Evolutionary conservation across 169 alveolate species (phyloP).

Genomic region (Cryptosporidium sp.): DNA sequence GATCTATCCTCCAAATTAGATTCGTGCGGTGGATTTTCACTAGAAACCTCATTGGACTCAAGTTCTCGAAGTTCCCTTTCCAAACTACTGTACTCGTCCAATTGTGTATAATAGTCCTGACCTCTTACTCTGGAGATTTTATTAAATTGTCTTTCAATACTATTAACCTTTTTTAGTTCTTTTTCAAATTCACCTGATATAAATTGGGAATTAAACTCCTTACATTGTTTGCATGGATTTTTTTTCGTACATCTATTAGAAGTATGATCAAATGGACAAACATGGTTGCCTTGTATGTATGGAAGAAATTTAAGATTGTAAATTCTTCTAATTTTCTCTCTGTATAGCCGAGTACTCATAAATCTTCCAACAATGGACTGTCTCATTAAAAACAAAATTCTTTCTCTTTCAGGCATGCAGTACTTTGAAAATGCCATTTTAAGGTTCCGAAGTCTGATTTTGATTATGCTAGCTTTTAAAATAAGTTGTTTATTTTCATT

Average conservation of each 20-base stretch:
- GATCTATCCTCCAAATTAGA: background rate
- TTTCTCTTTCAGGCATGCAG: constrained; percentile 14
- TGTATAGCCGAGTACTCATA: background rate
- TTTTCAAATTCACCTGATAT: background rate
- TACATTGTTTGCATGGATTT: constrained; percentile 2
- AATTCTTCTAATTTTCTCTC: background rate
- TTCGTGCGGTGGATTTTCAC: background rate
- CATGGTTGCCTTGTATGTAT: background rate
- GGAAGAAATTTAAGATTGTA: background rate
- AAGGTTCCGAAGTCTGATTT: constrained; percentile 18
- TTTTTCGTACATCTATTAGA: background rate
- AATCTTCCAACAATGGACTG: constrained; percentile 19
- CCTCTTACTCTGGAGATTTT: background rate
- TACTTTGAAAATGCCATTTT: constrained; percentile 12
- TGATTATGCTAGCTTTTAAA: background rate
- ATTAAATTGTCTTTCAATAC: background rate
- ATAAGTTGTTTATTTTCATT: background rate
- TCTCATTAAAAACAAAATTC: background rate
- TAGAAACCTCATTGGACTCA: background rate
- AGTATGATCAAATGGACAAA: background rate
- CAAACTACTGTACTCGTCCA: background rate
- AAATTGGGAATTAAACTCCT: background rate
- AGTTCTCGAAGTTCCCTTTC: background rate
- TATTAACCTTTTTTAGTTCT: background rate
- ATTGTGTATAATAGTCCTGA: background rate